Evolutionary conservation across 2,329 filamentous ascomycete species (phyloP).

Genomic region (Xylariaceae sp.): DNA sequence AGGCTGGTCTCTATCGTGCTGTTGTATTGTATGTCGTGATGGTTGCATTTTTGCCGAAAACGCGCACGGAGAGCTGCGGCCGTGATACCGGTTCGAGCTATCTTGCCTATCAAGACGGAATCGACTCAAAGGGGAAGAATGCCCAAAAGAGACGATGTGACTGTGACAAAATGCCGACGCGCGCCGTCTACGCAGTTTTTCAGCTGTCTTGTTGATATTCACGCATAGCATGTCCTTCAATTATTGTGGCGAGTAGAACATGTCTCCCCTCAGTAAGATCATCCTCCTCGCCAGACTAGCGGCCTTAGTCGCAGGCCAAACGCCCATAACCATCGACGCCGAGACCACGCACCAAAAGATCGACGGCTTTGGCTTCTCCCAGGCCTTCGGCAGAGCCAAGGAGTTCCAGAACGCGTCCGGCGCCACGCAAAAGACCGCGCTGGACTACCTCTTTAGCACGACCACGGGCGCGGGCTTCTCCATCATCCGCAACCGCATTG

Average conservation of each 20-base stretch:
- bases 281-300: constrained; percentile 10
- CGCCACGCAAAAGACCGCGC: constrained; percentile 31
- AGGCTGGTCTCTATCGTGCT: no score
- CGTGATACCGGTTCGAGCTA: neutral
- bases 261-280: constrained; percentile 3
- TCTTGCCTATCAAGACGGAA: neutral
- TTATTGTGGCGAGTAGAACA: neutral
- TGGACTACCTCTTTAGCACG: constrained; percentile 43
- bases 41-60: no score
- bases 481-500: constrained; percentile 47
- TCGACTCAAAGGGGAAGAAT: neutral
- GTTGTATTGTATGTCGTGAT: neutral
- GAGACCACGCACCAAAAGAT: constrained; percentile 33
- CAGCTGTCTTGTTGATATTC: neutral
- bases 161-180: neutral
- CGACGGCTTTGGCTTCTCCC: constrained; percentile 45
- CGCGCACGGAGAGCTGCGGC: neutral
- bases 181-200: neutral
- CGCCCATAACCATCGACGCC: constrained; percentile 28
- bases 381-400: constrained; percentile 43
- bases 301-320: constrained; percentile 17
- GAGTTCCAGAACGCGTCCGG: constrained; percentile 35
- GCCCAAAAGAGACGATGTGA: neutral
- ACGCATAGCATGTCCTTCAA: neutral
- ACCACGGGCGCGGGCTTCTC: constrained; percentile 44